Evolutionary conservation across 768 basidiomycete genomes (phyloP), one percentile per base, ranked within the genome.

Genomic region (Podaxis carcinomalis): DNA sequence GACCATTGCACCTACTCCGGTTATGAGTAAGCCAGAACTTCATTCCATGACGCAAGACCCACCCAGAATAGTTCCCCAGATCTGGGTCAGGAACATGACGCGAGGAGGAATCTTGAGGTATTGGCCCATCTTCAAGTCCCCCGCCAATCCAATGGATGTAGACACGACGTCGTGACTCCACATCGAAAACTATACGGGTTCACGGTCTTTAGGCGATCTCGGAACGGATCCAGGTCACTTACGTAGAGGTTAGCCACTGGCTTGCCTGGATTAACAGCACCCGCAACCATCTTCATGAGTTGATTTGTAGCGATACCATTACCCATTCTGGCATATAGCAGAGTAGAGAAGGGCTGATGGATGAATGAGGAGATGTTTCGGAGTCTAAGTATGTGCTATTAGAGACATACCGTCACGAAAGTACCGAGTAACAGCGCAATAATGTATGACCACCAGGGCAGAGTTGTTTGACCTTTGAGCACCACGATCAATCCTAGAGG

Each of bases 211-310:
- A 14, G 6, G 14, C 47, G 11, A 42, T 13, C 13, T 21, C 5
- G 25, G 25, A 49, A 49, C 32, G 32, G 47, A 16, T 23, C 19
- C 7, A 25, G 11, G 9, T 37, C 16, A 69, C 78, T 52, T 51
- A 87, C 84, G 67, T 88, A 88, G 61, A 89, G 81, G 68, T 89
- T 90, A 1, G 86, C 87, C 4, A 88, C 83, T 0, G 87, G 86
- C 50, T 80, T 78, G 46, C 87, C 87, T 5, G 86, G 83, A 66
- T 83, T 83, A 7, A 86, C 72, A 1, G 78, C 80, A 13, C 83
- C 83, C 9, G 81, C 84, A 16, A 85, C 78, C 84, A 87, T 86
- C 71, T 85, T 84, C 80, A 86, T 84, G 59, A 87, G 67, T 66
- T 84, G 81, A 63, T 80, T 82, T 4, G 85, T 87, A 2, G 79